phyloP scores from a whole-genome alignment of 441 rosid species.

The Hura crepitans region DNA sequence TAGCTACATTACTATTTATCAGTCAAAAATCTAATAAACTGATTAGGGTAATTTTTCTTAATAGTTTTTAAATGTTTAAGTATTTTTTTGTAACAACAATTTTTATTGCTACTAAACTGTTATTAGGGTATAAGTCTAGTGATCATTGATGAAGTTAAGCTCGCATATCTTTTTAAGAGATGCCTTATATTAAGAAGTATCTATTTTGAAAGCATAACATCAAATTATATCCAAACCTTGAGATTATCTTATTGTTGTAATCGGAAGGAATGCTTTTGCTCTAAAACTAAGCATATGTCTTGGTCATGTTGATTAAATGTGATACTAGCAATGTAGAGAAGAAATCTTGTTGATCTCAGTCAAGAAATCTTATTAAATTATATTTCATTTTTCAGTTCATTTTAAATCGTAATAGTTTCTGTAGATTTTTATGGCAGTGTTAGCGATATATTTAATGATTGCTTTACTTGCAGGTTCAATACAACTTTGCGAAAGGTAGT shows the following conservation, averaged over 20 bases:
- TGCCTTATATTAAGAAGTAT: background rate
- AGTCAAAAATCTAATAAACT: no score
- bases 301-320: background rate
- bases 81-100: no score
- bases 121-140: no score
- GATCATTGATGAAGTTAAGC: no score
- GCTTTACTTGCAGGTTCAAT: constrained; percentile 52
- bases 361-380: background rate
- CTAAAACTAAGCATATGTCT: background rate
- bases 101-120: no score
- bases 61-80: no score
- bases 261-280: background rate
- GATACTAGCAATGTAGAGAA: no score
- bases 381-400: background rate
- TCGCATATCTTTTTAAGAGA: background rate
- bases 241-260: background rate
- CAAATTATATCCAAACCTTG: background rate
- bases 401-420: no score
- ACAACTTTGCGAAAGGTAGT: constrained; percentile 57
- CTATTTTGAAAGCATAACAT: background rate
- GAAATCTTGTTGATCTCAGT: background rate
- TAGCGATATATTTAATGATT: background rate
- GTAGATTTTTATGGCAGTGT: background rate
- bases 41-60: no score
- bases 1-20: no score